A percentile compares a stretch with the other conserved stretches of the same genome.
Evolutionary conservation across 2,329 filamentous ascomycete genomes (phyloP).

Genomic region (Colletotrichum australisinense): DNA sequence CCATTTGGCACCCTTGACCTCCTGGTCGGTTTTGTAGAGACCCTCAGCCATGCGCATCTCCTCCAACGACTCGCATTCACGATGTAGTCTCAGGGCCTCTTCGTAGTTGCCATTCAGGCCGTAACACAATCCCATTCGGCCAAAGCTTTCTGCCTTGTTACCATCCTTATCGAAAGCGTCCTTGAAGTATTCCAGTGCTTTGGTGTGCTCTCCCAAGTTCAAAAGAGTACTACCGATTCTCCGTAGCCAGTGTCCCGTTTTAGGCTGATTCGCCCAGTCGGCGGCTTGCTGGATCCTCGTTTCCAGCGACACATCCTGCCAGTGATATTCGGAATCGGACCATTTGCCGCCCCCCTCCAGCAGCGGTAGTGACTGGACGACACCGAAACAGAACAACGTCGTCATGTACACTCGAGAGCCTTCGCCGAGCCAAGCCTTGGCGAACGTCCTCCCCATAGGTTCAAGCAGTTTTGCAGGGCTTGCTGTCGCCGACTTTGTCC

Average conservation of each 20-base stretch:
- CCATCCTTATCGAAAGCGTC: slow-evolving; percentile 49
- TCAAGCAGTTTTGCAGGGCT: slow-evolving; percentile 47
- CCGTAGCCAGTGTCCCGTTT: slow-evolving; percentile 51
- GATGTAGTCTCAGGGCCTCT: slow-evolving; percentile 48
- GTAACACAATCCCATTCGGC: slow-evolving; percentile 55
- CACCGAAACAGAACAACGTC: slow-evolving; percentile 55
- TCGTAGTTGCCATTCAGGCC: slow-evolving; percentile 48
- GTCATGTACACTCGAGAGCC: slow-evolving; percentile 50
- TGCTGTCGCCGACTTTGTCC: slow-evolving; percentile 42
- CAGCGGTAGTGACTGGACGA: slow-evolving; percentile 54
- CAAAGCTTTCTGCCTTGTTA: slow-evolving; percentile 51
- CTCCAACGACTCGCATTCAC: slow-evolving; percentile 51
- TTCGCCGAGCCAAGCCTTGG: slow-evolving; percentile 50
- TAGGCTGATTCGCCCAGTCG: slow-evolving; percentile 48
- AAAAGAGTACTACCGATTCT: slow-evolving; percentile 54
- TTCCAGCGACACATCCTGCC: slow-evolving; percentile 48
- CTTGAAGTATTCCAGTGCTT: slow-evolving; percentile 50
- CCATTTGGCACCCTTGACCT: slow-evolving; percentile 47
- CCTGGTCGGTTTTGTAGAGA: slow-evolving; percentile 37
- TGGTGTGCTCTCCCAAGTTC: slow-evolving; percentile 47
- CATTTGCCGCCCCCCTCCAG: slow-evolving; percentile 52
- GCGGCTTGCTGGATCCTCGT: slow-evolving; percentile 49
- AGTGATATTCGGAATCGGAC: slow-evolving; percentile 49
- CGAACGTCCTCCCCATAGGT: slow-evolving; percentile 52
- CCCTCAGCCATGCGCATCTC: slow-evolving; percentile 43